Evolutionary conservation across 768 basidiomycete species (phyloP).

Genomic region (Termitomyces sp.): DNA sequence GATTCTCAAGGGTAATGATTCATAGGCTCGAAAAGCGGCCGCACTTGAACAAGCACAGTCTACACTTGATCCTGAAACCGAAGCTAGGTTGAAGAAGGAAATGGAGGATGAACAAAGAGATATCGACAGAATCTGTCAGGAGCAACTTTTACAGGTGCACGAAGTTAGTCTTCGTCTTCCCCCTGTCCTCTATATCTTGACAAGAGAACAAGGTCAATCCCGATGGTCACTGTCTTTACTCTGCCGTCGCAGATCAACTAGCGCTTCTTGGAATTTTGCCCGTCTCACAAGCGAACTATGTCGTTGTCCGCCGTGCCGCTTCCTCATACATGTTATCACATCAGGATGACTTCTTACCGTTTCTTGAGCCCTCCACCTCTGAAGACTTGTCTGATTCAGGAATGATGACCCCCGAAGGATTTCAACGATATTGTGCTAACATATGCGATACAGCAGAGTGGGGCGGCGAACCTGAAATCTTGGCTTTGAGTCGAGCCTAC

Average conservation of each 20-base stretch:
- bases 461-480: slow-evolving; percentile 98
- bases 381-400: slow-evolving; percentile 69
- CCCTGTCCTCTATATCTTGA: background rate
- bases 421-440: slow-evolving; percentile 67
- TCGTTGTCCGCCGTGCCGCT: slow-evolving; percentile 58
- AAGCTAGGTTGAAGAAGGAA: slow-evolving; percentile 56
- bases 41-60: slow-evolving; percentile 48
- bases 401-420: slow-evolving; percentile 63
- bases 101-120: slow-evolving; percentile 61
- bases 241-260: slow-evolving; percentile 91
- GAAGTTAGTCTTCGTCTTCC: slow-evolving; percentile 39
- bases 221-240: slow-evolving; percentile 95
- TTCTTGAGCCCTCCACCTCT: slow-evolving; percentile 69
- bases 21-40: slow-evolving; percentile 69
- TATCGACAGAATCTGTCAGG: slow-evolving; percentile 60
- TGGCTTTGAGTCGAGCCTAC: slow-evolving; percentile 78
- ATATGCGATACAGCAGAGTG: slow-evolving; percentile 85
- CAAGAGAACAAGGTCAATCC: slow-evolving; percentile 64
- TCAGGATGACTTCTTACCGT: slow-evolving; percentile 88
- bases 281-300: slow-evolving; percentile 51
- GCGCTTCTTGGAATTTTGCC: slow-evolving; percentile 63
- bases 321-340: slow-evolving; percentile 79
- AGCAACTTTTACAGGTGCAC: slow-evolving; percentile 56
- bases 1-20: background rate
- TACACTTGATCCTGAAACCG: slow-evolving; percentile 49